phyloP scores from a whole-genome alignment of 768 basidiomycete genomes.

The Tubosaeta brunneosetosa region DNA sequence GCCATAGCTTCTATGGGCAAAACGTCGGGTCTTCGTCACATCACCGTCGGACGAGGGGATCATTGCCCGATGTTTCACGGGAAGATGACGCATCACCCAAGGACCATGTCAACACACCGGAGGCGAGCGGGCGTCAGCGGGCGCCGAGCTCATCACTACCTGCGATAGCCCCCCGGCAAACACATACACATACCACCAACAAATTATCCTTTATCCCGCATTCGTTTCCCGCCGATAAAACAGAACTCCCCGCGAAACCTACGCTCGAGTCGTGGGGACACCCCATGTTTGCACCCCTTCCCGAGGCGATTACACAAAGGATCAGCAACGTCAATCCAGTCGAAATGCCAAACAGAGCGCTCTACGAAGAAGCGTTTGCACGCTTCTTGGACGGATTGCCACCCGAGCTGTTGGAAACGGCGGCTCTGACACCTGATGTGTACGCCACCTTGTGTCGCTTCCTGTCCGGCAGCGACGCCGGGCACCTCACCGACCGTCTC shows the following conservation, averaged over 20 bases:
- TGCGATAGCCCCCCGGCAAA: conserved; percentile 21
- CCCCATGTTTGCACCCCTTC: conserved; percentile 56
- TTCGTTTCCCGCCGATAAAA: conserved; percentile 36
- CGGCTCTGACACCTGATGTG: conserved; percentile 48
- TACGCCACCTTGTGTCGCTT: conserved; percentile 51
- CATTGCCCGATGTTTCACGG: conserved; percentile 20
- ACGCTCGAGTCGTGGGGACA: conserved; percentile 57
- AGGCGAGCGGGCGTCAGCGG: conserved; percentile 18
- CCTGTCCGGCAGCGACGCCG: conserved; percentile 35
- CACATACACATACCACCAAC: conserved; percentile 18
- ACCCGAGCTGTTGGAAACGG: conserved; percentile 55
- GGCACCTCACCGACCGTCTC: conserved; percentile 37
- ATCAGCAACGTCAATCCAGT: conserved; percentile 49
- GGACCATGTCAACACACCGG: conserved; percentile 20
- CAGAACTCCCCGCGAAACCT: conserved; percentile 36
- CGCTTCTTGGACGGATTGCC: conserved; percentile 49
- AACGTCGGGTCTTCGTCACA: conserved; percentile 39
- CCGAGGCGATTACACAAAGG: conserved; percentile 49
- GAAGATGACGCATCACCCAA: conserved; percentile 14
- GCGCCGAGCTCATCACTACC: conserved; percentile 19
- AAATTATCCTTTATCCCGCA: conserved; percentile 44
- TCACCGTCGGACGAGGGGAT: conserved; percentile 20
- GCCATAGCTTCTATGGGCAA: conserved; percentile 45
- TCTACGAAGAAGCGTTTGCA: conserved; percentile 47
- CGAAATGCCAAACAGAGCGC: conserved; percentile 55